Percentiles rank a stretch among this genome's conserved stretches.
These are phyloP conservation scores for Curvularia hawaiiensis DNA, from an alignment of 2,329 filamentous ascomycete genomes.

Conservation along the genomic window DNA sequence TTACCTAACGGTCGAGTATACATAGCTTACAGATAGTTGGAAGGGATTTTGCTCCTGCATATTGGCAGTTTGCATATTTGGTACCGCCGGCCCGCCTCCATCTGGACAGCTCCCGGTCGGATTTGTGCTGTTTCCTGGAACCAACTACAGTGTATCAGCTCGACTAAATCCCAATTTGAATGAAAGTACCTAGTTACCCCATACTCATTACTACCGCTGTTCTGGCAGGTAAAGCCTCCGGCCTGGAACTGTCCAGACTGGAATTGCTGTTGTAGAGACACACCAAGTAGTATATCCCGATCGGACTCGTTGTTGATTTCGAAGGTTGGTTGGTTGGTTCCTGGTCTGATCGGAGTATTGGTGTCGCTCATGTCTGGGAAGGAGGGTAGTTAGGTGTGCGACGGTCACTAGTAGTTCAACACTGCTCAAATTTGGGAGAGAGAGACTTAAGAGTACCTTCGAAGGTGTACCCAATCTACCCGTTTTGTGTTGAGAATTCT, in stretches of 20 bases:
- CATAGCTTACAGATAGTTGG: neutral
- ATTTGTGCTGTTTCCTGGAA: neutral
- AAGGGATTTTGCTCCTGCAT: neutral
- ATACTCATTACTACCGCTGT: too few species aligned
- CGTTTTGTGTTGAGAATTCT: neutral
- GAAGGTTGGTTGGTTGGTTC: neutral
- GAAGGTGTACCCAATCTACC: neutral
- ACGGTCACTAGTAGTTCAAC: neutral
- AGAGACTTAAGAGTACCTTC: neutral
- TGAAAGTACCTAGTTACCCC: neutral
- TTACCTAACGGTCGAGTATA: too few species aligned
- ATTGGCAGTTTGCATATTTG: neutral
- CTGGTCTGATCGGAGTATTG: neutral
- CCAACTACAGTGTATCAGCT: neutral
- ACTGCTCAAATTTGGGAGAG: neutral
- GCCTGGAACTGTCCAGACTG: neutral
- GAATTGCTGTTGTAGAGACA: neutral
- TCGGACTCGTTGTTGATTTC: neutral
- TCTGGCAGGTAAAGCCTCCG: too few species aligned
- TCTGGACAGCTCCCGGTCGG: neutral
- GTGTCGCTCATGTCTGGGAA: neutral
- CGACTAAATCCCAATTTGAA: neutral
- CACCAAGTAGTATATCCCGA: neutral
- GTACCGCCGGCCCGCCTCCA: too few species aligned
- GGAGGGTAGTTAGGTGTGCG: neutral